A percentile compares a stretch with the other conserved stretches of the same genome.
Conservation (phyloP, 2,329 filamentous ascomycete species). For the Berkeleyomyces basicola region DNA sequence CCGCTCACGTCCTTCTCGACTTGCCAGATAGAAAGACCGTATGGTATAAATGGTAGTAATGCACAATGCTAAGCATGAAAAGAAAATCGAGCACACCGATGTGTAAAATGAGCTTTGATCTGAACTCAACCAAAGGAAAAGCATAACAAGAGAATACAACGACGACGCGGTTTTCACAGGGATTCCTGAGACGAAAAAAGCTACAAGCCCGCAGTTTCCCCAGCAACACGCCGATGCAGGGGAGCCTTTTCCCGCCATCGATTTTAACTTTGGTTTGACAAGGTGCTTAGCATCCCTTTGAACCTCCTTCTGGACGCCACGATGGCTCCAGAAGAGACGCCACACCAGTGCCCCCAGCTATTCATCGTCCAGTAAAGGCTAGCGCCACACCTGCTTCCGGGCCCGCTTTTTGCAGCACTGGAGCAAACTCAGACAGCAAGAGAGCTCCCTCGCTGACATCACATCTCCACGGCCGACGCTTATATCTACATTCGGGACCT, state of each 20-base stretch:
- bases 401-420: not conserved
- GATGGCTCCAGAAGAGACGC: not conserved
- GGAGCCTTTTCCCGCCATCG: slow-evolving; percentile 1
- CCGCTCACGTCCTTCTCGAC: not conserved
- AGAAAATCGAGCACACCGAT: not conserved
- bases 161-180: not conserved
- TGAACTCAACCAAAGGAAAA: not conserved
- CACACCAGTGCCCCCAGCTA: not conserved
- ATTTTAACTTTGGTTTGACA: not conserved
- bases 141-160: not conserved
- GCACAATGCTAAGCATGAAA: not conserved
- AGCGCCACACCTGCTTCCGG: not conserved
- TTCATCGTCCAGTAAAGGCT: not conserved
- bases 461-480: not conserved
- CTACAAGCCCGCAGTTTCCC: slow-evolving; percentile 2
- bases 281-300: not conserved
- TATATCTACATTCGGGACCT: not conserved
- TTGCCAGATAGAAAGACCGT: not conserved
- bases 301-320: not conserved
- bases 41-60: not conserved
- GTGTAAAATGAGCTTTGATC: not conserved
- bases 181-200: not conserved
- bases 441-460: not conserved
- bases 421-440: slow-evolving; percentile 1
- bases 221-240: slow-evolving; percentile 8